Evolutionary conservation across 805 yeast genomes (phyloP), one percentile per base, ranked within the genome.

Genomic region (Saturnispora quitensis): DNA sequence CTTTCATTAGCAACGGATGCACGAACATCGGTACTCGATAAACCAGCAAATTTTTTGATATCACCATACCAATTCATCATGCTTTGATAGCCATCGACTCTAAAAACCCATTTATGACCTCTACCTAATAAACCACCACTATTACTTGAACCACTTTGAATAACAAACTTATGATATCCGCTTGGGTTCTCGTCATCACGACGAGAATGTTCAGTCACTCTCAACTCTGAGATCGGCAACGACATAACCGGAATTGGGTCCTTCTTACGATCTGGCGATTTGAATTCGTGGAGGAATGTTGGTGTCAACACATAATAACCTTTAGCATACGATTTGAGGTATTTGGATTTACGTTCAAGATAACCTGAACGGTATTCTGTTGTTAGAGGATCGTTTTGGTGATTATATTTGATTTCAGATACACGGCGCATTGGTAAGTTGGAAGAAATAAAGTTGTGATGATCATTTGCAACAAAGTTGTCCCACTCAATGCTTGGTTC

Each of bases 291-390:
- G 51, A 91, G 71, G 61, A 80, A 89, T 52, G 82, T 82, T 52
- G 97, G 86, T 3, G 99, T 89, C 58, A 91, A 73, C 18, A 91
- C 96, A 64, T 89, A 93, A 81, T 86, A 93, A 3, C 93, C 96
- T 56, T 82, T 77, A 4, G 95, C 80, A 68, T 89, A 93, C n/a
- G 91, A 84, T 71, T 90, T 90, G 57, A 93, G 73, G 65, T 81
- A 90, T 73, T 91, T 91, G 6, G 97, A 87, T 61, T 96, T 77
- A 66, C 97, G 78, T 67, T 93, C 98, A 56, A 91, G 73, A 56
- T 74, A 78, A 2, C 97, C 97, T 12, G 89, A 78, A 50, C 88
- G 78, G 38, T 90, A 75, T 57, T 80, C 82, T 49, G 67, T 70
- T 13, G 90, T 79, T 56, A 88, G 71, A 12, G 89, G 80, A 50